phyloP scores from a whole-genome alignment of 208 protist species.

The Zelonia costaricensis region DNA sequence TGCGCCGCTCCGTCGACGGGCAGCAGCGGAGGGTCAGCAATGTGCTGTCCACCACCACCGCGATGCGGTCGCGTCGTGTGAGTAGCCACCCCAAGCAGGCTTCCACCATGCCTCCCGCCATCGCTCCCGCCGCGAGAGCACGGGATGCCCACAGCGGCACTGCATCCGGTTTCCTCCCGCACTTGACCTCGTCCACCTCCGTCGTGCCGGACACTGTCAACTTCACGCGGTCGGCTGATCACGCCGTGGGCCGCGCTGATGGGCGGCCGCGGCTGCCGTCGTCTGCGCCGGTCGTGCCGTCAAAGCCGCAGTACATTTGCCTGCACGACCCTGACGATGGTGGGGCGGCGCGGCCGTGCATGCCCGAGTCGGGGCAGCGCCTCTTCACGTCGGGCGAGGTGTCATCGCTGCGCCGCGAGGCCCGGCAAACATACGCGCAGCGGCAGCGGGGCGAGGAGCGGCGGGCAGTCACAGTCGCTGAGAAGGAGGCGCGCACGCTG shows the following conservation, averaged over 20 bases:
- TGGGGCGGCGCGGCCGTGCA: neutral
- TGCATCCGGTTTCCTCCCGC: too few relatives aligned
- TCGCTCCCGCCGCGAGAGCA: too few relatives aligned
- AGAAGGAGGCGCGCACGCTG: conserved; percentile 16
- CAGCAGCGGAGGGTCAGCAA: neutral
- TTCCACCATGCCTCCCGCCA: too few relatives aligned
- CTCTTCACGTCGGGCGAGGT: conserved; percentile 24
- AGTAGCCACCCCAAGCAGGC: too few relatives aligned
- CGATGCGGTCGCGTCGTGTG: too few relatives aligned
- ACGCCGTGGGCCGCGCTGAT: neutral
- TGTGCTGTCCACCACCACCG: neutral
- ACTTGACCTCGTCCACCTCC: too few relatives aligned
- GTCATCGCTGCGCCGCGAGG: conserved; percentile 14
- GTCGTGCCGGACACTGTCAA: too few relatives aligned
- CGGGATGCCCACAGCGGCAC: too few relatives aligned
- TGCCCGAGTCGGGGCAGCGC: conserved; percentile 10
- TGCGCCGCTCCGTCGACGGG: conserved; percentile 21
- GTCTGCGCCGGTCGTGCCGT: neutral
- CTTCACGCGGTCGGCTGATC: too few relatives aligned
- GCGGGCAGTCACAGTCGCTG: conserved; percentile 9
- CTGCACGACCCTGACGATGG: neutral
- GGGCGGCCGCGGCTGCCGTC: neutral
- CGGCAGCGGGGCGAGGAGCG: conserved; percentile 11
- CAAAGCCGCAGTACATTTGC: conserved; percentile 1
- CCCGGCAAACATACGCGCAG: conserved; percentile 7